Evolutionary conservation across 2,329 filamentous ascomycete genomes (phyloP), one percentile per base, ranked within the genome.

Genomic region (Botrytis deweyae): DNA sequence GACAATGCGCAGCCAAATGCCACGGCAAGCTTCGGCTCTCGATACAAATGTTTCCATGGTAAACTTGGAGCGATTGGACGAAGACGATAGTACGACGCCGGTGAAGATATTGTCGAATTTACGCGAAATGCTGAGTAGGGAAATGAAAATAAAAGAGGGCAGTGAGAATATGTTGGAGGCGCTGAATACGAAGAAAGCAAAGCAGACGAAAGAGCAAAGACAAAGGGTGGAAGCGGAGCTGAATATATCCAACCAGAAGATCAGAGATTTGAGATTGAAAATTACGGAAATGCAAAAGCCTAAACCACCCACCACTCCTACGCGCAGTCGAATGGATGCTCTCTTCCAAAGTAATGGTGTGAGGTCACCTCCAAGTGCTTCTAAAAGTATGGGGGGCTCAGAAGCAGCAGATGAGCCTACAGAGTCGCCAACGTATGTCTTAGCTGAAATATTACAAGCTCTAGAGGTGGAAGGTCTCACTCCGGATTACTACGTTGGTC

Each of bases 151-250:
- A 81, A 98, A 97, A 83, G 93, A 95, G 79, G 96, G 96, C 33
- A 98, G 95, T 74, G 96, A 99, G 85, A 99, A 99, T 82, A 91
- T 99, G 89, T 87, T 99, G 58, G 96, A 99, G 84, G 96, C 96
- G 20, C 85, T 99, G 77, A 94, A 98, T 82, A 89, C 91, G 63
- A 99, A 99, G 84, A 98, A 97, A 82, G 92, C 93, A 64, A 99
- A 98, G 84, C 95, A 98, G 82, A 92, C 93, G 76, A 97, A 95
- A 81, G 95, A 95, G 75, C 93, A 95, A 81, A 89, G 93, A 63
- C 86, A 88, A 75, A 88, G 89, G 78, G 93, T 95, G 42, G 93
- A 99, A 84, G 92, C 93, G 68, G 96, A 99, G 84, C 87, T 99
- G 78, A 96, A 91, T 81, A 91, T 94, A 52, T 97, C 95, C 38